Base-by-base conservation (phyloP, 768 basidiomycete species). In the Boletus subcaerulescens region DNA sequence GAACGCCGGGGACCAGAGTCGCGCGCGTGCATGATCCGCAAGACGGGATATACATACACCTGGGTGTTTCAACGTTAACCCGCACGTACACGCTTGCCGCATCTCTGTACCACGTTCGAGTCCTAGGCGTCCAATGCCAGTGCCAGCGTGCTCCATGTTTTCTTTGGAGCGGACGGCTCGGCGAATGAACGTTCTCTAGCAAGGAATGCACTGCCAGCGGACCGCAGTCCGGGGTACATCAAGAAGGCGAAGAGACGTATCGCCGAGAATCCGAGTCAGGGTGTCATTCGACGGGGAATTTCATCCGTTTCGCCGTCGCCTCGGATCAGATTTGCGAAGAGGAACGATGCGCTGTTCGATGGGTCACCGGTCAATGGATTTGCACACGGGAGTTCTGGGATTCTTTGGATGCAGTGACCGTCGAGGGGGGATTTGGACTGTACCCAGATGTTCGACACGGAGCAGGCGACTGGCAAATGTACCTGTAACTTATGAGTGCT, bases 321-420 rank as follows among this genome's bases (percentile, higher is more conserved):
- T 62, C 63, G 60, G 56, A 63, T 62, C 63, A 58, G 59, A 63
- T 62, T 62, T 52, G 53, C 60, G 18, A 44, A 54, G 33, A 24
- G 7, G 41, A 45, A 39, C 22, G 17, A 29, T n/a, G 45, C 4
- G 31, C 3, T 12, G 40, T 22, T 38, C 11, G 26, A 50, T n/a
- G 3, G 5, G 35, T 45, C 29, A 29, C 29, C 29, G 45, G 48
- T 44, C 50, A 7, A 6, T 36, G 46, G 60, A 65, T 65, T 55
- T 63, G 45, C 62, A 62, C 24, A 36, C 51, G 49, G 24, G 24
- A 24, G 24, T 24, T 24, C 47, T n/a, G n/a, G 6, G 9, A 38
- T 53, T 49, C 61, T 22, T 62, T n/a, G 50, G 60, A 32, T 14
- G 35, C 18, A 12, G 5, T n/a, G 31, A 45, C 53, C 12, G 26